Evolutionary conservation across 208 protist species (phyloP).

Genomic region (Leishmania lainsoni): DNA sequence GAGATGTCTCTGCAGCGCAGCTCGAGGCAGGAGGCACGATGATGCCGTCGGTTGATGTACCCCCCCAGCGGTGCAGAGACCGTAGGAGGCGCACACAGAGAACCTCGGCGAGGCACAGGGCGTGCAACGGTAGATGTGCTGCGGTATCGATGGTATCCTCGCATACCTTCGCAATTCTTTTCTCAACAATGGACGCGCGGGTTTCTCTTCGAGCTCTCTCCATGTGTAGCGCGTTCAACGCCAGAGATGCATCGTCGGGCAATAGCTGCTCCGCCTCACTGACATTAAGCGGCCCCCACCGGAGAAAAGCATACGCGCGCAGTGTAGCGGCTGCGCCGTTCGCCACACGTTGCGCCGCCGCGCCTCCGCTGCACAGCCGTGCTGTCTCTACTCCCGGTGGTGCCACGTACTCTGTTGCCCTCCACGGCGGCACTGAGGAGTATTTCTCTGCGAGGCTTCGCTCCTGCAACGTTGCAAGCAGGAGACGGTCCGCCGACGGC

Average conservation of each 20-base stretch:
- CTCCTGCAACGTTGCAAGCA: not conserved
- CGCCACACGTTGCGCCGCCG: not conserved
- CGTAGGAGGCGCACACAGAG: constrained; percentile 15
- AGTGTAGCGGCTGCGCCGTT: not conserved
- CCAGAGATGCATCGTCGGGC: not conserved
- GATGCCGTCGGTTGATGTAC: not conserved
- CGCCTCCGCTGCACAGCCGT: not conserved
- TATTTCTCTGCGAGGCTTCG: not conserved
- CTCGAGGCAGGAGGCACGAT: not conserved
- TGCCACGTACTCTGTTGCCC: not conserved
- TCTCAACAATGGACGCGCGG: not conserved
- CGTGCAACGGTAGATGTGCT: constrained; percentile 11
- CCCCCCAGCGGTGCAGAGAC: constrained; percentile 1
- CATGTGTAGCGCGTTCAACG: not conserved
- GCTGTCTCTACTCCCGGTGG: not conserved
- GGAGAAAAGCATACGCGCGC: constrained; percentile 15
- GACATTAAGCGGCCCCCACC: constrained; percentile 5
- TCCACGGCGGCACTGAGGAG: not conserved
- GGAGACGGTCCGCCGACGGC: not conserved
- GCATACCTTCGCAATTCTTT: not conserved
- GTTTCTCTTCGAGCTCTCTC: not conserved
- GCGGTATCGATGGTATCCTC: constrained; percentile 13
- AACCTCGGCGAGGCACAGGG: constrained; percentile 17
- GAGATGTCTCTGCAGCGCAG: not conserved
- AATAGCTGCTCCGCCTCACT: not conserved